Percentiles rank a stretch among this genome's conserved stretches.
These are phyloP conservation scores for Boletus eberwhitei DNA, from an alignment of 768 basidiomycete genomes.

Conservation along the genomic window DNA sequence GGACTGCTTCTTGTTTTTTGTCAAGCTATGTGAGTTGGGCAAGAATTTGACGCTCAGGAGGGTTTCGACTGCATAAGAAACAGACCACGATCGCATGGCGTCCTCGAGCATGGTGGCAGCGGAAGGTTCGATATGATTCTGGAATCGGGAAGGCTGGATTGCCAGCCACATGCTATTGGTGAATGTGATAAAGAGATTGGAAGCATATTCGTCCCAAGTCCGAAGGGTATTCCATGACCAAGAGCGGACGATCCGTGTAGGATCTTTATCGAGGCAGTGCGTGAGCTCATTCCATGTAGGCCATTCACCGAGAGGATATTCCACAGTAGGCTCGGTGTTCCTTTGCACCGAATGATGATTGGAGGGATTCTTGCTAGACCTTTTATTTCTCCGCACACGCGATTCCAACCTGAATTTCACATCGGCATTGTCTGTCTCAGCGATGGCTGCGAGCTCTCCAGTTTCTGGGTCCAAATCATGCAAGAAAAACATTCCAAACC, in stretches of 20 bases:
- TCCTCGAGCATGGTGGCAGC: too few species aligned
- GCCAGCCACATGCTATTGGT: slow-evolving; percentile 6
- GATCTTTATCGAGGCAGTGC: background rate
- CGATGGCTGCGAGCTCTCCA: too few species aligned
- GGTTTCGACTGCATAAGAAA: background rate
- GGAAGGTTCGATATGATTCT: too few species aligned
- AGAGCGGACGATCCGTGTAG: background rate
- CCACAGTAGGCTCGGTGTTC: too few species aligned
- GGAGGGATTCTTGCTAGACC: too few species aligned
- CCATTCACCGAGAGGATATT: slow-evolving; percentile 5
- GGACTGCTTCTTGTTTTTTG: background rate
- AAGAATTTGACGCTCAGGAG: slow-evolving; percentile 4
- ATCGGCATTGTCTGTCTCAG: too few species aligned
- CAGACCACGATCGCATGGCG: slow-evolving; percentile 4
- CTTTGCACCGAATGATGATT: too few species aligned
- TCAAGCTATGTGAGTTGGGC: slow-evolving; percentile 3
- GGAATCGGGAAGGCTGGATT: background rate
- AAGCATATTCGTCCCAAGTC: background rate
- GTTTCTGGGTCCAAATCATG: too few species aligned
- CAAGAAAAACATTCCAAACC: too few species aligned
- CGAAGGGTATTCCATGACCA: background rate
- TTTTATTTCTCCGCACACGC: too few species aligned
- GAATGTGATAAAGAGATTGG: background rate
- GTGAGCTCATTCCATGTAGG: slow-evolving; percentile 4
- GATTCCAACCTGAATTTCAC: too few species aligned